A percentile compares a stretch with the other conserved stretches of the same genome.
Evolutionary conservation across 805 yeast species (phyloP).

Genomic region (Suhomyces emberorum): DNA sequence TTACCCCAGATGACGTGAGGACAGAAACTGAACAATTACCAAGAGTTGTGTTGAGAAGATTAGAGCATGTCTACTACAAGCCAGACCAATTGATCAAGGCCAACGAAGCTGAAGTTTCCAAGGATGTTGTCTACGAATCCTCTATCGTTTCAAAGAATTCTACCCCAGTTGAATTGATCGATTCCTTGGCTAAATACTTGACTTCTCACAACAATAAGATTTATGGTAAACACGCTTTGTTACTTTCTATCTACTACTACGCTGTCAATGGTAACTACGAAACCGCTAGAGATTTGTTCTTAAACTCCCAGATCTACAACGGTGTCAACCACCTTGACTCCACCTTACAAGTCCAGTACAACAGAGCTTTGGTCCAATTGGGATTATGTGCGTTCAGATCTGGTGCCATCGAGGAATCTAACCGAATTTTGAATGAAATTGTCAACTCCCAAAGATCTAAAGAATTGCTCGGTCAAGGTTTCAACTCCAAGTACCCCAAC

Average conservation of each 20-base stretch:
- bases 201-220: conserved; percentile 63
- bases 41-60: conserved; percentile 75
- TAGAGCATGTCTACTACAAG: conserved; percentile 92
- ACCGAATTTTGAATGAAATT: conserved; percentile 82
- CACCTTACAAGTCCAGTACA: conserved; percentile 83
- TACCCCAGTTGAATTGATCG: conserved; percentile 50
- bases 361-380: conserved; percentile 91
- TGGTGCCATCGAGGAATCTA: conserved; percentile 82
- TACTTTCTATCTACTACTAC: conserved; percentile 83
- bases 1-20: conserved; percentile 42
- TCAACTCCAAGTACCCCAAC: conserved; percentile 61
- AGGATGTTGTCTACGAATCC: conserved; percentile 35
- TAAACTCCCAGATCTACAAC: conserved; percentile 80
- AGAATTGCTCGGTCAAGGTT: conserved; percentile 92
- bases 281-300: conserved; percentile 84
- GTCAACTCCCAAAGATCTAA: conserved; percentile 81
- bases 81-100: conserved; percentile 68
- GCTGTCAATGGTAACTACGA: conserved; percentile 84
- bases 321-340: conserved; percentile 83
- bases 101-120: conserved; percentile 78
- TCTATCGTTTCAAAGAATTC: conserved; percentile 30
- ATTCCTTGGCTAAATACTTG: conserved; percentile 61
- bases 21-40: conserved; percentile 56
- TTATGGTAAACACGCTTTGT: conserved; percentile 78
- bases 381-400: conserved; percentile 94